Evolutionary conservation across 2,329 filamentous ascomycete species (phyloP), one percentile per base, ranked within the genome.

Genomic region (Colletotrichum ledebouriae): DNA sequence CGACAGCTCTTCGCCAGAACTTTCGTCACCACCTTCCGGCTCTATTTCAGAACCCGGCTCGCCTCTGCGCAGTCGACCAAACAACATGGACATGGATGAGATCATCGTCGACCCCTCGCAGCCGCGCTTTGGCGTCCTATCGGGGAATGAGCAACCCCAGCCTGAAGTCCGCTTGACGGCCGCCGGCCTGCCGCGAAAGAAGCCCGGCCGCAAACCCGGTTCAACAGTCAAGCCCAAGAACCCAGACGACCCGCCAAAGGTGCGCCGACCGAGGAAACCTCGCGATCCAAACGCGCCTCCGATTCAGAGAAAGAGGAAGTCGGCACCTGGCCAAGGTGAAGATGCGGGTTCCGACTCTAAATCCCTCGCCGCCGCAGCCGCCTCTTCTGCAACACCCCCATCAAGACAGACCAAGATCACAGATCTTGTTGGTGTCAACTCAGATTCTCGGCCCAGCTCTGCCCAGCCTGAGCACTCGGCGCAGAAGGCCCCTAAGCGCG

Each of bases 131-230:
- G 73, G 76, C 46, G 73, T 78, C 47, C 73, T 77, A 69, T 74
- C 76, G 55, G 71, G 72, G 25, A 59, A 58, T 11, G 56, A 64
- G 46, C 63, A 63, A 4, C 67, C 67, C 25, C 66, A 69, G 17
- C 70, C 70, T 10, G 67, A 68, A 39, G 60, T 70, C 34, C 63
- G 69, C 70, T 78, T 89, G 59, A 89, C 86, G 0, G 86, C 87
- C 29, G 86, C 87, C 59, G 87, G 87, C 11, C 75, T 87, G 6
- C 86, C 87, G 0, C 80, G 88, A 4, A 89, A 89, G 78, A 91
- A 90, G 79, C 87, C 88, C 20, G 88, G 88, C 22, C 85, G 89
- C 57, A 91, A 91, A 75, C 87, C 89, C 74, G 91, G 85, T 75
- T 87, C 81, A 69, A 84, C 79, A 62, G 77, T 84, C 56, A 86